phyloP scores from a whole-genome alignment of 768 basidiomycete genomes.

The Coprinopsis strossmayeri region DNA sequence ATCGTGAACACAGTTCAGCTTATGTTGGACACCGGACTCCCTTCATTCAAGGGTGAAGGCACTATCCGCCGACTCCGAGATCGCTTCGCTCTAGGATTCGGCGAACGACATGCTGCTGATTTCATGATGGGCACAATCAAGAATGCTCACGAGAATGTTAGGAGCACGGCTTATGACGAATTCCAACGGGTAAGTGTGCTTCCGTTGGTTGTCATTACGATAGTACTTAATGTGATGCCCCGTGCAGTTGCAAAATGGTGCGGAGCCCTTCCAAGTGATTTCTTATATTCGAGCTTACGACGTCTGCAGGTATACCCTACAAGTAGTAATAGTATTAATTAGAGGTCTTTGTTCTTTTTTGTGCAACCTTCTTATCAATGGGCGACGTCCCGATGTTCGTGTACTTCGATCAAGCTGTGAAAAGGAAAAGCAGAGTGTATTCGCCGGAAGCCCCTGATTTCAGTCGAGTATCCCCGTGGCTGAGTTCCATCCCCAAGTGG shows the following conservation, averaged over 20 bases:
- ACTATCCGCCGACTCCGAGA: constrained; percentile 86
- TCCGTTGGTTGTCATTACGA: constrained; percentile 17
- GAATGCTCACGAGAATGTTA: constrained; percentile 92
- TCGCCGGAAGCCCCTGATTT: too few relatives aligned
- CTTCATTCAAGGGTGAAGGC: constrained; percentile 93
- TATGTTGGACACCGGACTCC: constrained; percentile 93
- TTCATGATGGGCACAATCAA: constrained; percentile 85
- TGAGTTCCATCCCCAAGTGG: too few relatives aligned
- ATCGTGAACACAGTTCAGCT: constrained; percentile 82
- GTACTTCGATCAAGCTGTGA: too few relatives aligned
- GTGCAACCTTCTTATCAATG: too few relatives aligned
- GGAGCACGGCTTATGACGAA: constrained; percentile 92
- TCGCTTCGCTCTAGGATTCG: constrained; percentile 76
- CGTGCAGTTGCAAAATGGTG: constrained; percentile 16
- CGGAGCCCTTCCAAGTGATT: background rate
- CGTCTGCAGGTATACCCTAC: constrained; percentile 34
- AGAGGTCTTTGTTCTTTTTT: too few relatives aligned
- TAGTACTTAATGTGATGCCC: constrained; percentile 33
- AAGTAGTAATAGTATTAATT: constrained; percentile 31
- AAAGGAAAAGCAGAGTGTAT: too few relatives aligned
- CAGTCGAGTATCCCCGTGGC: too few relatives aligned
- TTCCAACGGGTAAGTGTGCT: constrained; percentile 66
- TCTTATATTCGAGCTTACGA: background rate
- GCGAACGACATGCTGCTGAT: constrained; percentile 88
- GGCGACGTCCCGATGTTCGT: too few relatives aligned